These are phyloP conservation scores for Solanum chiquidenum DNA, from an alignment of 257 asterid species.

Conservation along the genomic window DNA sequence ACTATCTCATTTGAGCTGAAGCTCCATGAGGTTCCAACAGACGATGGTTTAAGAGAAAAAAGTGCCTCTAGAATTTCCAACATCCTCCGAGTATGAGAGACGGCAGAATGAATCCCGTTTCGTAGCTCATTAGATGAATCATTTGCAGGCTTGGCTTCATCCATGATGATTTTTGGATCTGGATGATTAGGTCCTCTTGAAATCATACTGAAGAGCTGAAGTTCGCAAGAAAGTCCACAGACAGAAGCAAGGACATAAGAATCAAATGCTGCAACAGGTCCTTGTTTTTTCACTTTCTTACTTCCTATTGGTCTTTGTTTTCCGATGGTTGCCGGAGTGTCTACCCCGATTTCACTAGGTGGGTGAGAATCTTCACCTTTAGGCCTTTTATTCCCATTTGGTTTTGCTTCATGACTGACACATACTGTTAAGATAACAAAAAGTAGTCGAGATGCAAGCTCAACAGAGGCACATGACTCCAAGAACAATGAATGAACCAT, in stretches of 20 bases:
- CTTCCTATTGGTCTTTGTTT: constrained; percentile 27
- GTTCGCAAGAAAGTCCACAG: constrained; percentile 94
- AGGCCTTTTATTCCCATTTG: constrained; percentile 64
- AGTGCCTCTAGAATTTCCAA: constrained; percentile 89
- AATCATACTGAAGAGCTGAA: constrained; percentile 79
- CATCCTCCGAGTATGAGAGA: constrained; percentile 78
- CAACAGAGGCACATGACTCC: constrained; percentile 82
- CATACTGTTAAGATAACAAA: constrained; percentile 92
- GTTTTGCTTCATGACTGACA: constrained; percentile 93
- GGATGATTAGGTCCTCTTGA: constrained; percentile 39
- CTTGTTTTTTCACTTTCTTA: constrained; percentile 57
- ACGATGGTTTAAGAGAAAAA: constrained; percentile 90
- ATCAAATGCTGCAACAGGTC: constrained; percentile 95
- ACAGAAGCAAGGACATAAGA: constrained; percentile 97
- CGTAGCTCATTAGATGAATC: constrained; percentile 39
- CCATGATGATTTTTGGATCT: constrained; percentile 19
- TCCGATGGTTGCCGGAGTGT: constrained; percentile 18
- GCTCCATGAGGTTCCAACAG: constrained; percentile 88
- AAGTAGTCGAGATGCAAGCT: constrained; percentile 95
- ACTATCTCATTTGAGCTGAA: constrained; percentile 91
- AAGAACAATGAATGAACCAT: constrained; percentile 92
- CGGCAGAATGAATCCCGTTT: constrained; percentile 71
- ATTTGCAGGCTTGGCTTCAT: constrained; percentile 35
- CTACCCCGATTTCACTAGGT: constrained; percentile 35
- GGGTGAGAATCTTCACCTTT: constrained; percentile 37